Conservation (phyloP, 1,284 basidiomycete genomes). For the Flammula alnicola region DNA sequence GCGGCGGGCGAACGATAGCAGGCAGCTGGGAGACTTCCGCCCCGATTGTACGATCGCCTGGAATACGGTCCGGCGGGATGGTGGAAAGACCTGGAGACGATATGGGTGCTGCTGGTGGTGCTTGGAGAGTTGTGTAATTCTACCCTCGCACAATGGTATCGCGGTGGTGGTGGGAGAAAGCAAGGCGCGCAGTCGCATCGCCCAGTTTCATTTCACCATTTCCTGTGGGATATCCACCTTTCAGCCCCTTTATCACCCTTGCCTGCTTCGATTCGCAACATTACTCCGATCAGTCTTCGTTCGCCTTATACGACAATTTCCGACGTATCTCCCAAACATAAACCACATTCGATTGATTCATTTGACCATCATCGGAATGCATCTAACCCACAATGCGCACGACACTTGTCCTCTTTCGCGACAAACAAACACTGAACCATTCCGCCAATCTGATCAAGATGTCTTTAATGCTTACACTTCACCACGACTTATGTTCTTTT, state of each 20-base stretch:
- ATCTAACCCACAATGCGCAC: not conserved
- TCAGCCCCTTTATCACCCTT: not conserved
- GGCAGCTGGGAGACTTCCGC: conserved; percentile 25
- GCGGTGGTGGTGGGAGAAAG: conserved; percentile 6
- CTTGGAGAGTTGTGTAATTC: conserved; percentile 26
- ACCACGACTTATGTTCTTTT: not conserved
- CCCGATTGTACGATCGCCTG: conserved; percentile 3
- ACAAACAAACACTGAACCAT: conserved; percentile 3
- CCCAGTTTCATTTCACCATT: conserved; percentile 4
- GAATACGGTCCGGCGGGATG: conserved; percentile 22
- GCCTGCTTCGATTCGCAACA: too few species aligned
- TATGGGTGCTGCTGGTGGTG: conserved; percentile 25
- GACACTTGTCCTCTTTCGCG: not conserved
- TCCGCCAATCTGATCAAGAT: not conserved
- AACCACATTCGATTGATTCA: not conserved
- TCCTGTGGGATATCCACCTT: conserved; percentile 3
- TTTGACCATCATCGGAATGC: not conserved
- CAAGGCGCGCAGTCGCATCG: too few species aligned
- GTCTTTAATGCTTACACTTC: not conserved
- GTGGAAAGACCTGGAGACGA: conserved; percentile 27
- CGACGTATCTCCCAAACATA: not conserved
- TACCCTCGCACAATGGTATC: too few species aligned
- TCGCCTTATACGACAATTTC: too few species aligned
- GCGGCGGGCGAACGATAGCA: conserved; percentile 19
- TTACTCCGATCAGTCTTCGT: too few species aligned